Evolutionary conservation across 1,284 basidiomycete genomes (phyloP), one percentile per base, ranked within the genome.

Genomic region (Cerrena zonata): DNA sequence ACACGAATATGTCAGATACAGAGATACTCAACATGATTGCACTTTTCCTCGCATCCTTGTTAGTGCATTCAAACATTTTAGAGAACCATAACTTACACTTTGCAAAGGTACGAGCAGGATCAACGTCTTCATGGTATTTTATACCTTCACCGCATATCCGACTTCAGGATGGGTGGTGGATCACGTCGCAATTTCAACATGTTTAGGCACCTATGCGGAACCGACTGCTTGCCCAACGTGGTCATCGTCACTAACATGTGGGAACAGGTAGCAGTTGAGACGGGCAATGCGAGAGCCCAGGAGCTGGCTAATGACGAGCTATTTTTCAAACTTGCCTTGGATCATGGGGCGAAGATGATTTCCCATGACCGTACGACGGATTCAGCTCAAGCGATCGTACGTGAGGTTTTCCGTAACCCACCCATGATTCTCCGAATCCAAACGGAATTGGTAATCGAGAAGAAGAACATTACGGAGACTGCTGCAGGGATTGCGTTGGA

Each of bases 121-220:
- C 55, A 63, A 48, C 70, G 65, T 46, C 65, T 79, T 24, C 64
- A 69, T 1, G 78, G 78, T 1, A 66, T 79, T 56, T 69, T 79
- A 41, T 79, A 78, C 61, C 65, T 78, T 61, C 77, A 80, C 56
- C 71, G 74, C 3, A 80, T 80, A 51, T 69, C 74, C 43, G 78
- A 79, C 53, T 65, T 70, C 60, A 63, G 76, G n/a, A 67, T 79
- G 55, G 74, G 72, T 41, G 76, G 77, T 22, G 72, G 73, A 22
- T 73, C 74, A 13, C 66, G 66, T 21, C 70, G 73, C 45, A 79
- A 73, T 58, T 75, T 78, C 49, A 66, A 66, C 30, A 69, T 78
- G 58, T 77, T 79, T 60, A 65, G 72, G 37, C 67, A 71, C 46
- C 64, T 79, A 5, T 79, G 78, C 55, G 78, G 77, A 12, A 72